phyloP scores from a whole-genome alignment of 306 rosid species.

The Vigna radiata region DNA sequence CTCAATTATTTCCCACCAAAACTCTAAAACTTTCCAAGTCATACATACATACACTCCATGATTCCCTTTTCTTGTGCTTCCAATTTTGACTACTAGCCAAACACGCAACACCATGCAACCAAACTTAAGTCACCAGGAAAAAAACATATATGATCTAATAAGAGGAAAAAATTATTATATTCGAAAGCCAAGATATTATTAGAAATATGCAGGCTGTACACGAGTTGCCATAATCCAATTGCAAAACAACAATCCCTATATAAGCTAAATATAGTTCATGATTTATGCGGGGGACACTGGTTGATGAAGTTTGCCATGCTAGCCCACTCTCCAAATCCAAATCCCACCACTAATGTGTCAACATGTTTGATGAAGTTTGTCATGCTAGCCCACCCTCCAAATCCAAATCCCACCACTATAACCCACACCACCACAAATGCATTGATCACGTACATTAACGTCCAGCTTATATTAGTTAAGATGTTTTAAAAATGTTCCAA shows the following conservation, averaged over 20 bases:
- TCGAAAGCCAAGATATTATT: conserved; percentile 29
- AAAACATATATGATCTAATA: too few species aligned
- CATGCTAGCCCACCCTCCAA: conserved; percentile 99
- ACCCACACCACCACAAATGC: conserved; percentile 83
- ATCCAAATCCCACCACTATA: conserved; percentile 78
- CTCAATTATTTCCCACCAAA: conserved; percentile 45
- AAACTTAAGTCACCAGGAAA: too few species aligned
- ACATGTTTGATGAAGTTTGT: conserved; percentile 86
- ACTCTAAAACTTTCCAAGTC: conserved; percentile 40
- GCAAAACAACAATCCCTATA: conserved; percentile 40
- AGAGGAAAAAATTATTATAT: too few species aligned
- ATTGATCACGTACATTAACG: conserved; percentile 68
- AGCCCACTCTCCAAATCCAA: too few species aligned
- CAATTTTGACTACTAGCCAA: conserved; percentile 46
- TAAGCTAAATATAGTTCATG: conserved; percentile 31
- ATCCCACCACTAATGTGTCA: too few species aligned
- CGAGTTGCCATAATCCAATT: conserved; percentile 33
- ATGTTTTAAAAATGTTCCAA: conserved; percentile 30
- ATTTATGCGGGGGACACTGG: conserved; percentile 62
- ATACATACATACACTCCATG: not conserved
- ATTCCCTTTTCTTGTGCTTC: conserved; percentile 16
- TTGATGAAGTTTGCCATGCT: too few species aligned
- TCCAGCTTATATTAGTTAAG: conserved; percentile 61
- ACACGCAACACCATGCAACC: not conserved
- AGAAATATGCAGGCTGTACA: conserved; percentile 36